A percentile compares a stretch with the other conserved stretches of the same genome.
Conservation (phyloP, 2,329 filamentous ascomycete genomes). For the Neofusicoccum ribis region DNA sequence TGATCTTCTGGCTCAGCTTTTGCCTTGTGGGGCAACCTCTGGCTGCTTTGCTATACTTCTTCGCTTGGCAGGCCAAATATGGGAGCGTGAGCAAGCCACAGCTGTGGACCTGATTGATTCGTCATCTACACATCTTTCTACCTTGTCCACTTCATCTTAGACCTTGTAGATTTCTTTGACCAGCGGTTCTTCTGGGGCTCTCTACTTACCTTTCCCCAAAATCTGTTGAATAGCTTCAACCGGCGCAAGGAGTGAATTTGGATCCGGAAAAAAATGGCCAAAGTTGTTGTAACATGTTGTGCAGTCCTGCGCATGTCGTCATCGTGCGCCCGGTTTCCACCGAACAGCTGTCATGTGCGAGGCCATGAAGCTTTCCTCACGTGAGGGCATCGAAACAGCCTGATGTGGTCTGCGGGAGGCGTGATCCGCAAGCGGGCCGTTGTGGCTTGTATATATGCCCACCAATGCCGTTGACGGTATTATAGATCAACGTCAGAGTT, state of each 20-base stretch:
- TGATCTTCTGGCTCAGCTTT: conserved; percentile 95
- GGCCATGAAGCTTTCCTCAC: neutral
- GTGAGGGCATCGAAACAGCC: neutral
- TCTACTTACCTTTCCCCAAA: neutral
- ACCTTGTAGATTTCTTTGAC: neutral
- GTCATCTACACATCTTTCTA: neutral
- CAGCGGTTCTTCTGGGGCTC: neutral
- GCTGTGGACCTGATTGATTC: neutral
- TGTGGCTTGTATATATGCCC: neutral
- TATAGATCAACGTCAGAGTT: neutral
- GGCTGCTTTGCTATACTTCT: conserved; percentile 91
- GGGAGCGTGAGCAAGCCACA: conserved; percentile 65
- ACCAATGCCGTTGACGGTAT: neutral
- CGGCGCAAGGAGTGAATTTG: neutral
- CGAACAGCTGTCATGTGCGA: neutral
- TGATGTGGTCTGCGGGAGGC: neutral
- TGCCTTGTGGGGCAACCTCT: conserved; percentile 94
- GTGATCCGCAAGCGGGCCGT: neutral
- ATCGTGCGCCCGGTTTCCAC: neutral
- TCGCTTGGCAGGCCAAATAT: conserved; percentile 98
- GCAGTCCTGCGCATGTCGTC: no score
- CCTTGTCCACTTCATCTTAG: neutral
- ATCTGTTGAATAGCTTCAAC: neutral
- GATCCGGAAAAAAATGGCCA: no score
- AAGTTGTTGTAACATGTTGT: no score